Evolutionary conservation across 225 moss, liverwort and hornwort species (phyloP), one percentile per base, ranked within the genome.

Genomic region (Sphagnum contortum): DNA sequence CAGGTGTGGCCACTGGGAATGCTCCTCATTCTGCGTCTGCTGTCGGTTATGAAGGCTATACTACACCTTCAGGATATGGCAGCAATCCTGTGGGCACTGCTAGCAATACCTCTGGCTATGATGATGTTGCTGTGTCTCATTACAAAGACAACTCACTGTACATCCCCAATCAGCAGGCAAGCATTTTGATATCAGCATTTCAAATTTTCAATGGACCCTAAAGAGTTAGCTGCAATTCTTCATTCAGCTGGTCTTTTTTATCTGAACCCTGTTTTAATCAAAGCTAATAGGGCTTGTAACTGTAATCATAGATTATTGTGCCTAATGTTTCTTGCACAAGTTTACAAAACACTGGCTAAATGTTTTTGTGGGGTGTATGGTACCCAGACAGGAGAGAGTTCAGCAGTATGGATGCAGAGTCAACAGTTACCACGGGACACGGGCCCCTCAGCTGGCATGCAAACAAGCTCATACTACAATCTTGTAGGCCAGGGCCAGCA

Each of bases 401-500:
- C 29, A 29, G 29, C 29, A 48, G 92, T 80, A 8, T 98, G 92
- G 93, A 87, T 98, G 71, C 92, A 88, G 80, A 72, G 83, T 1
- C 29, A 29, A 29, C 68, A 63, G 6, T 64, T 91, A 74, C 87
- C 89, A 3, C 77, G 92, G 14, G 92, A 93, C 68, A 93, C 93
- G 93, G 90, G 79, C 2, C 82, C 83, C 12, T 81, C 89, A 9
- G 88, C 76, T 66, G 90, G 82, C 12, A 29, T 29, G 29, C 29
- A 29, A 29, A 79, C 87, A 57, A 91, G 85, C 69, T 98, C 93
- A 7, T 98, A 92, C 69, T 98, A 98, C 79, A 98, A 90, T 45
- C 55, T 93, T 74, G 77, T 82, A 45, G 79, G 80, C 13, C 93
- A 93, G 73, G 96, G 89, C n/a, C 96, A 98, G 75, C 96, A 93